These are phyloP conservation scores for Mortierella sp. DNA, from an alignment of 371 early-diverging fungal genomes.

Conservation along the genomic window DNA sequence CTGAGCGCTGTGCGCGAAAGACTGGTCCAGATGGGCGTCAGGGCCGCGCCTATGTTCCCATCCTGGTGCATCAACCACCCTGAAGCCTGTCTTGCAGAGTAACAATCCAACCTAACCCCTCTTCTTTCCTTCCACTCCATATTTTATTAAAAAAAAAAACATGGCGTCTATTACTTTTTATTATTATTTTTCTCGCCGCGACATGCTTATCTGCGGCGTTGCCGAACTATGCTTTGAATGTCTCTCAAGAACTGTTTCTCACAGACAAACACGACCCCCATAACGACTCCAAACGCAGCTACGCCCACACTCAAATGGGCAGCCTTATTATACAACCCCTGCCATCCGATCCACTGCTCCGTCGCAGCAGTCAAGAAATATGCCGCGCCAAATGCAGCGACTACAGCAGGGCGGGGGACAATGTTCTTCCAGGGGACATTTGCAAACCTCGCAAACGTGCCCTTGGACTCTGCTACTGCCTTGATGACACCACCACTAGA, in stretches of 20 bases:
- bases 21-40: slow-evolving; percentile 75
- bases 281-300: slow-evolving; percentile 10
- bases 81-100: slow-evolving; percentile 42
- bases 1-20: slow-evolving; percentile 79
- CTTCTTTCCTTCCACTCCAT: background rate
- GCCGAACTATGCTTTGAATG: slow-evolving; percentile 30
- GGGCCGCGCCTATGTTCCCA: slow-evolving; percentile 79
- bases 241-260: slow-evolving; percentile 49
- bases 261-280: slow-evolving; percentile 20
- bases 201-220: slow-evolving; percentile 21
- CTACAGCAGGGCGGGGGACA: slow-evolving; percentile 44
- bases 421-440: slow-evolving; percentile 62
- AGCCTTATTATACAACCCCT: slow-evolving; percentile 64
- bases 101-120: background rate
- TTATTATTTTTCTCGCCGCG: background rate
- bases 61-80: slow-evolving; percentile 80
- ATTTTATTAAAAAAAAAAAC: background rate
- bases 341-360: slow-evolving; percentile 72
- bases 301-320: slow-evolving; percentile 73
- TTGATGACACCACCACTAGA: background rate
- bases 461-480: too few relatives aligned
- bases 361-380: slow-evolving; percentile 75
- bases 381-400: slow-evolving; percentile 63
- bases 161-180: background rate
- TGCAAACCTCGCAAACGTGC: slow-evolving; percentile 12